A percentile compares a stretch with the other conserved stretches of the same genome.
Conservation (phyloP, 1,139 yeast genomes). For the Arxiozyma slooffiae region DNA sequence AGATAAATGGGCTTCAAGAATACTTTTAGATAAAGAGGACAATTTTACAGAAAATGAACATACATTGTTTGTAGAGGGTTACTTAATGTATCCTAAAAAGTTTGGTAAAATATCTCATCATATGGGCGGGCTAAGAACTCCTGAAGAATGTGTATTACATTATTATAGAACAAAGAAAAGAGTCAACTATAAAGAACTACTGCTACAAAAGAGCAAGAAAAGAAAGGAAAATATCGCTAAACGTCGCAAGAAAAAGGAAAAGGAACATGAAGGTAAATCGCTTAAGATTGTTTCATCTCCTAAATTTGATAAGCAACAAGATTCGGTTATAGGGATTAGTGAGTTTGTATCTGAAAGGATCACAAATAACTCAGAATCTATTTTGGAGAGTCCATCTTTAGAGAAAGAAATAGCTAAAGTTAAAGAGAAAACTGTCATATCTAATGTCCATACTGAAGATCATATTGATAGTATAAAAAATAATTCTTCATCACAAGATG, state of each 20-base stretch:
- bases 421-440: background rate
- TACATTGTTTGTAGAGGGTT: slow-evolving; percentile 70
- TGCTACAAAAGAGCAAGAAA: slow-evolving; percentile 55
- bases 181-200: slow-evolving; percentile 63
- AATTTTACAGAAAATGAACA: slow-evolving; percentile 72
- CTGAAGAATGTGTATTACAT: slow-evolving; percentile 85
- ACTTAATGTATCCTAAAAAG: slow-evolving; percentile 68
- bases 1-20: slow-evolving; percentile 51
- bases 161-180: slow-evolving; percentile 81
- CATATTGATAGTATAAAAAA: too few relatives aligned
- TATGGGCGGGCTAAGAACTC: slow-evolving; percentile 73
- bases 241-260: slow-evolving; percentile 28
- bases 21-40: slow-evolving; percentile 57
- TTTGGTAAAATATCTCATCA: slow-evolving; percentile 79
- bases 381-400: background rate
- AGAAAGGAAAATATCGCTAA: slow-evolving; percentile 42
- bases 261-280: slow-evolving; percentile 6
- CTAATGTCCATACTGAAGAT: background rate
- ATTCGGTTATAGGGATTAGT: background rate
- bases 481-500: background rate
- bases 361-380: background rate
- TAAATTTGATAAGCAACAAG: background rate
- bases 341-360: background rate
- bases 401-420: background rate
- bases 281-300: slow-evolving; percentile 1